phyloP scores from a whole-genome alignment of 2,329 filamentous ascomycete species.

The Stemphylium vesicarium region DNA sequence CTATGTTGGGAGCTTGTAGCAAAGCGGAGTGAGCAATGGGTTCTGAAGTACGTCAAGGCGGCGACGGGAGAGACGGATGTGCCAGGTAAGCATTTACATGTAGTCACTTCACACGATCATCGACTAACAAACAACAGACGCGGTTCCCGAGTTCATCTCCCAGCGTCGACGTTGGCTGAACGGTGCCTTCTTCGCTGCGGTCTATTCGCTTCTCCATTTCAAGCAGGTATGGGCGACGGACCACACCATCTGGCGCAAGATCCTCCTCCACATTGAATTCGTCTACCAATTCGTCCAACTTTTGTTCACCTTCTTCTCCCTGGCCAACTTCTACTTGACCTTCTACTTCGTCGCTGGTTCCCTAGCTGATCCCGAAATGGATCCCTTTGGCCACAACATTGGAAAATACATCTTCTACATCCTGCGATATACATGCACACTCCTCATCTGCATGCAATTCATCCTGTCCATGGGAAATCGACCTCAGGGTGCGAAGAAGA shows the following conservation, averaged over 20 bases:
- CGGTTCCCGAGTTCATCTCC: constrained; percentile 95
- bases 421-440: constrained; percentile 81
- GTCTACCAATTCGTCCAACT: constrained; percentile 93
- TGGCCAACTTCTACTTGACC: constrained; percentile 98
- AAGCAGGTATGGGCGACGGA: constrained; percentile 92
- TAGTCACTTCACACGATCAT: neutral
- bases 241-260: constrained; percentile 86
- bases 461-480: constrained; percentile 96
- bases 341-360: constrained; percentile 98
- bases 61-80: constrained; percentile 98
- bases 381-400: constrained; percentile 90
- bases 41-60: constrained; percentile 95
- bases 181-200: constrained; percentile 96
- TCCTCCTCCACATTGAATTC: constrained; percentile 93
- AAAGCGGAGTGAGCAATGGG: constrained; percentile 93
- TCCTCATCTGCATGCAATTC: constrained; percentile 93
- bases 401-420: constrained; percentile 85
- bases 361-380: constrained; percentile 75
- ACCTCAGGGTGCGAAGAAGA: constrained; percentile 89
- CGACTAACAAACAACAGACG: constrained; percentile 60
- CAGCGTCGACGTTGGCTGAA: constrained; percentile 97
- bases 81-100: constrained; percentile 68
- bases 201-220: constrained; percentile 96
- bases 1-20: constrained; percentile 95
- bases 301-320: constrained; percentile 95